Conservation (phyloP, 1,139 yeast genomes). For the Sugiyamaella grinbergsii region DNA sequence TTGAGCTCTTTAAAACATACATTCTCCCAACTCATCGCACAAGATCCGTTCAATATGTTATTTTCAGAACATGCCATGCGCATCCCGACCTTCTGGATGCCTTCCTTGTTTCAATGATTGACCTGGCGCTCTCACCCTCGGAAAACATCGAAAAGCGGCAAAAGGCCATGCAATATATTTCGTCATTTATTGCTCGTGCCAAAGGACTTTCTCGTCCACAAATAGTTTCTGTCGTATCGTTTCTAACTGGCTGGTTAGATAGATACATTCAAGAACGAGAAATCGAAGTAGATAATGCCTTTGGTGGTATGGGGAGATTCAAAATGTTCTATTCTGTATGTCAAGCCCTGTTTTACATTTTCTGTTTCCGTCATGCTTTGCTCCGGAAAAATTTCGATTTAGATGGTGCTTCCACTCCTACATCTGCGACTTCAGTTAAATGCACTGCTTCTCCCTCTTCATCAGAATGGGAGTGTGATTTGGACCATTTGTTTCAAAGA, state of each 20-base stretch:
- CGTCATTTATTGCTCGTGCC: conserved; percentile 91
- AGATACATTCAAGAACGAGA: conserved; percentile 82
- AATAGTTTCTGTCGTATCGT: conserved; percentile 74
- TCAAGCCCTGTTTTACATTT: conserved; percentile 87
- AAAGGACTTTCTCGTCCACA: conserved; percentile 69
- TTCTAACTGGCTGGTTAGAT: conserved; percentile 79
- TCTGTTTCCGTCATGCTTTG: conserved; percentile 78
- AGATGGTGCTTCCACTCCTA: conserved; percentile 34
- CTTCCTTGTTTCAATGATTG: conserved; percentile 77
- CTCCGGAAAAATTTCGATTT: conserved; percentile 47
- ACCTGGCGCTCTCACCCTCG: conserved; percentile 69
- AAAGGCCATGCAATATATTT: conserved; percentile 87
- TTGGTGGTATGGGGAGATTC: conserved; percentile 55
- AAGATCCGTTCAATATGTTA: conserved; percentile 79
- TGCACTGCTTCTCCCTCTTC: conserved; percentile 22
- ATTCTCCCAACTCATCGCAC: conserved; percentile 92
- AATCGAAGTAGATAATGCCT: conserved; percentile 60
- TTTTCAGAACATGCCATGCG: conserved; percentile 80
- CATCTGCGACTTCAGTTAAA: conserved; percentile 22
- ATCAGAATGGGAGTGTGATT: conserved; percentile 71
- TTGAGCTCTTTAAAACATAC: conserved; percentile 76
- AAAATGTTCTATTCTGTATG: conserved; percentile 89
- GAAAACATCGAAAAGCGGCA: conserved; percentile 75
- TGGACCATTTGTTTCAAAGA: conserved; percentile 86
- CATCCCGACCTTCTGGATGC: conserved; percentile 84